Base-by-base conservation (phyloP, 768 basidiomycete species). In the Galerina marginata region DNA sequence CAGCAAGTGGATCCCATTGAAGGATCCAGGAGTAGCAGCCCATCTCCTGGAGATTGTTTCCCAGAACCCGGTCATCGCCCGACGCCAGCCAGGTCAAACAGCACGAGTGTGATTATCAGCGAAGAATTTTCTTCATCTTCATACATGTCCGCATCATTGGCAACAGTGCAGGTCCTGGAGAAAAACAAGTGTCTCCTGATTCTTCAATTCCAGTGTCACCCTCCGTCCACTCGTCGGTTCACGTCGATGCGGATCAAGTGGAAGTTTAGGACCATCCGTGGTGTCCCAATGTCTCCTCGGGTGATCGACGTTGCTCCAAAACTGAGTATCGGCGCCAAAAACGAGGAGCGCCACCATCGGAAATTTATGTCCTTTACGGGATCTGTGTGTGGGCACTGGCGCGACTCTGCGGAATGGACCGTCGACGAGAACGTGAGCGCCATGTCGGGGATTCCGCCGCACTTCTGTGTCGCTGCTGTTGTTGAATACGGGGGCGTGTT, bases 341-440 rank as follows among this genome's bases (percentile, higher is more conserved):
- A 56, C 11, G 59, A 63, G 16, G 65, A 66, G 45, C 39, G 43
- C 23, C 60, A 61, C 39, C 56, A 59, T 44, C 44, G 53, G 7
- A 50, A 44, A 9, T 54, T 61, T 9, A 66, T 61, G 54, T 33
- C 57, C 44, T 43, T 66, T n/a, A 63, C 60, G 5, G 62, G 65
- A 3, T 61, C 65, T 16, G 43, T 59, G 12, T 56, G 65, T 16
- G 65, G 65, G 10, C 51, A 43, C 9, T n/a, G 46, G 14, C 54
- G 49, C 25, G 65, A 66, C 33, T 54, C 62, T 2, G 65, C 65
- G 4, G 62, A 63, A 44, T 66, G 65, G 65, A 56, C 59, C 1
- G 37, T 66, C 9, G 60, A 60, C 45, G 65, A 66, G 16, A 66
- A 66, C 37, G 15, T 49, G 0, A 57, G 65, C 38, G 65, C 59